Percentiles rank a stretch among this genome's conserved stretches.
Evolutionary conservation across 306 rosid species (phyloP).

Genomic region (Nissolia schottii): DNA sequence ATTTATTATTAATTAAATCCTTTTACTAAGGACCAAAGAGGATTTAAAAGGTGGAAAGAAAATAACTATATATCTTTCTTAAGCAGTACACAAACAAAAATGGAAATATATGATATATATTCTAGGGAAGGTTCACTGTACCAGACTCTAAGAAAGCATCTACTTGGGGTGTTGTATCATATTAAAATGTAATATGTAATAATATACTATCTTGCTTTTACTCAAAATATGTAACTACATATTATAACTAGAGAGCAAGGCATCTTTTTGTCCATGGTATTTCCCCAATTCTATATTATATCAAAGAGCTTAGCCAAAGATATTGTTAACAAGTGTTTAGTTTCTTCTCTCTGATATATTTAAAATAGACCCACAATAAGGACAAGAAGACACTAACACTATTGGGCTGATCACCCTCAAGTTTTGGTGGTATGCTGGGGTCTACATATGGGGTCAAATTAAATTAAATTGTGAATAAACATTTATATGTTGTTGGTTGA

Average conservation of each 20-base stretch:
- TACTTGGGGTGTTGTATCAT: slow-evolving; percentile 25
- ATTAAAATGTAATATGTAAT: slow-evolving; percentile 12
- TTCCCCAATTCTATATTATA: neutral
- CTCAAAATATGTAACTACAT: slow-evolving; percentile 12
- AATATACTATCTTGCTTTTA: slow-evolving; percentile 5
- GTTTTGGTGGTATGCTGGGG: neutral
- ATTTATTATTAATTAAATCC: neutral
- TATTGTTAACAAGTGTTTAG: neutral
- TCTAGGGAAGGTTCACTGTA: slow-evolving; percentile 47
- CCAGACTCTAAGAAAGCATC: slow-evolving; percentile 39
- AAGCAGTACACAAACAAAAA: slow-evolving; percentile 22
- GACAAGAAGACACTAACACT: neutral
- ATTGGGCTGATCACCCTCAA: slow-evolving; percentile 25
- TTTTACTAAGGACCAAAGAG: slow-evolving; percentile 22
- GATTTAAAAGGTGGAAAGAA: slow-evolving; percentile 18
- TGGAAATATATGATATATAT: slow-evolving; percentile 7
- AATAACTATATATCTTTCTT: slow-evolving; percentile 9
- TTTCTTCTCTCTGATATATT: neutral
- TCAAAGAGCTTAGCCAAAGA: neutral
- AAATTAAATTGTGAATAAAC: no score
- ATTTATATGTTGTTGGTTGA: no score
- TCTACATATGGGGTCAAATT: slow-evolving; percentile 7
- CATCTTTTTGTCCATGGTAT: slow-evolving; percentile 22
- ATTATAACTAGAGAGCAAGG: neutral
- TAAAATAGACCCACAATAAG: neutral